Conservation (phyloP, 257 asterid genomes). For the Solanum tarapatanum region DNA sequence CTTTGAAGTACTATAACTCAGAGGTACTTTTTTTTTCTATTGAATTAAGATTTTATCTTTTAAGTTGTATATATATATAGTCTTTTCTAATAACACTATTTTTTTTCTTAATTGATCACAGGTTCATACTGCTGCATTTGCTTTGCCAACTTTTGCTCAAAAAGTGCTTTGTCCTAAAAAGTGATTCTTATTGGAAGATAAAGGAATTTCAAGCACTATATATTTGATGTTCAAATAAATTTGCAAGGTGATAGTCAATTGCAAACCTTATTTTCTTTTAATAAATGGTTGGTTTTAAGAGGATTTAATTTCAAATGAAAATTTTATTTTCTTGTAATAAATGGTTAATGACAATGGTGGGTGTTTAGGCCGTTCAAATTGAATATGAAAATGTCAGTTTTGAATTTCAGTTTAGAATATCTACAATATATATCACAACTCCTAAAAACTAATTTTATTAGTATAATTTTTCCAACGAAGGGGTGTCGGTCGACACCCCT, state of each 20-base stretch:
- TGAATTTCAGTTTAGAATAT: no score
- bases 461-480: no score
- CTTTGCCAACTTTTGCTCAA: background rate
- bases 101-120: background rate
- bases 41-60: no score
- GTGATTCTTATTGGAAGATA: background rate
- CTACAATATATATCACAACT: no score
- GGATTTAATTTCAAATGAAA: background rate
- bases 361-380: background rate
- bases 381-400: background rate
- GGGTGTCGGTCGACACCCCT: no score
- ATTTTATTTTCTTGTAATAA: background rate
- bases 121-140: background rate
- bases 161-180: background rate
- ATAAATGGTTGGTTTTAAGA: background rate
- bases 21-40: constrained; percentile 1
- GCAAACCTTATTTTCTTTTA: background rate
- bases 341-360: background rate
- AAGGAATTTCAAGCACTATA: background rate
- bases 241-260: background rate
- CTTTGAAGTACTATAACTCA: background rate
- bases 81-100: background rate
- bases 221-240: background rate
- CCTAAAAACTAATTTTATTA: no score
- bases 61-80: background rate